Evolutionary conservation across 495 filamentous ascomycete genomes (phyloP).

Genomic region (Venustampulla echinocandica): DNA sequence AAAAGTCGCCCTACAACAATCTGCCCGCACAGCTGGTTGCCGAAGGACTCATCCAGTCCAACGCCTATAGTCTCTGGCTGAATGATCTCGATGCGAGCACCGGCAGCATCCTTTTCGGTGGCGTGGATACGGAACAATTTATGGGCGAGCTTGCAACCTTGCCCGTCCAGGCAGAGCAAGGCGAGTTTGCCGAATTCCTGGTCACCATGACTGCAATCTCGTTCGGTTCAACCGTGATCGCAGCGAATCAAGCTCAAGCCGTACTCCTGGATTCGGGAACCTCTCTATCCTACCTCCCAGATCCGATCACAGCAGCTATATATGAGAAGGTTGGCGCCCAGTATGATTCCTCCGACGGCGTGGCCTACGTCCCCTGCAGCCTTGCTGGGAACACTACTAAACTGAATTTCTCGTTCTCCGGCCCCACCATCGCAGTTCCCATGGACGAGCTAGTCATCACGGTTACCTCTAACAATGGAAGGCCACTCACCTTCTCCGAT

Average conservation of each 20-base stretch:
- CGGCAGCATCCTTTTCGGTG: constrained; percentile 85
- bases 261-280: constrained; percentile 88
- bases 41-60: constrained; percentile 62
- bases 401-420: constrained; percentile 62
- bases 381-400: constrained; percentile 47
- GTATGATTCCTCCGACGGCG: constrained; percentile 46
- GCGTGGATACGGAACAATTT: constrained; percentile 78
- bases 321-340: constrained; percentile 56
- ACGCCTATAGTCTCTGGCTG: constrained; percentile 83
- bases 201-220: constrained; percentile 60
- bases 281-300: constrained; percentile 80
- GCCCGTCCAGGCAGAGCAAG: constrained; percentile 56
- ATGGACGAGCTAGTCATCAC: constrained; percentile 73
- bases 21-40: constrained; percentile 67
- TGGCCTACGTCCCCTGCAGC: constrained; percentile 66
- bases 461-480: constrained; percentile 38
- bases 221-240: constrained; percentile 37
- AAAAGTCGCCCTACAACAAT: constrained; percentile 60
- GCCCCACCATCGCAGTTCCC: constrained; percentile 58
- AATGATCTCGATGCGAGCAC: constrained; percentile 69
- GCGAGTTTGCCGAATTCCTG: constrained; percentile 63
- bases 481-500: constrained; percentile 49
- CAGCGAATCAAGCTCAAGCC: constrained; percentile 49
- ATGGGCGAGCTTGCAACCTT: constrained; percentile 61
- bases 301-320: constrained; percentile 53